These are phyloP conservation scores for Arxiozyma heterogenica DNA, from an alignment of 1,139 yeast genomes.

Conservation along the genomic window DNA sequence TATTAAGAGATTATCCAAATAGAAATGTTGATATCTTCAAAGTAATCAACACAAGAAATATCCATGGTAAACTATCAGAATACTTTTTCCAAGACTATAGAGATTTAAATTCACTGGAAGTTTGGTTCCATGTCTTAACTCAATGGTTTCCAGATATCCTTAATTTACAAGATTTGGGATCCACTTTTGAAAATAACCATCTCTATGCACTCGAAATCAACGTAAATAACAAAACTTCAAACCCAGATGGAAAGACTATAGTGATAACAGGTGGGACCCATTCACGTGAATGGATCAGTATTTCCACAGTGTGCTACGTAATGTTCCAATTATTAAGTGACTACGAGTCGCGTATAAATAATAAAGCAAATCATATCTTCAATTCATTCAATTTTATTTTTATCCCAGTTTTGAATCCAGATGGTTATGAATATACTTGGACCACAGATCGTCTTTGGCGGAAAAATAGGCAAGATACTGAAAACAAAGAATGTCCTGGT, in stretches of 20 bases:
- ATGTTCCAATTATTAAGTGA: slow-evolving; percentile 47
- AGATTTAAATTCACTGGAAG: slow-evolving; percentile 55
- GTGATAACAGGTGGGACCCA: slow-evolving; percentile 80
- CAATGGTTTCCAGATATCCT: slow-evolving; percentile 52
- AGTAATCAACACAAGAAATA: neutral
- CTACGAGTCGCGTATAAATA: slow-evolving; percentile 37
- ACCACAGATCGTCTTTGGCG: slow-evolving; percentile 74
- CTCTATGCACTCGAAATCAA: slow-evolving; percentile 57
- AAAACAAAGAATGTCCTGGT: slow-evolving; percentile 60
- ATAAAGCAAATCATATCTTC: slow-evolving; percentile 34
- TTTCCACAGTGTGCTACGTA: slow-evolving; percentile 57
- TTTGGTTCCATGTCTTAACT: slow-evolving; percentile 58
- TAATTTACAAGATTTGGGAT: slow-evolving; percentile 57
- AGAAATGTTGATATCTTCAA: neutral
- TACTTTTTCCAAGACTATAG: slow-evolving; percentile 62
- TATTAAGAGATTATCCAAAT: neutral
- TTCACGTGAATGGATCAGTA: slow-evolving; percentile 86
- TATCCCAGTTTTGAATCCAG: slow-evolving; percentile 81
- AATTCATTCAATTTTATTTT: slow-evolving; percentile 58
- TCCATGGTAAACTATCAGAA: neutral
- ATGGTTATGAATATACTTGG: slow-evolving; percentile 85
- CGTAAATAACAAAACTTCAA: slow-evolving; percentile 34
- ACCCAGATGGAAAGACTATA: slow-evolving; percentile 55
- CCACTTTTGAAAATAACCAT: slow-evolving; percentile 64
- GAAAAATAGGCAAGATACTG: slow-evolving; percentile 74